Conservation (phyloP, 345 rosid genomes). For the Jatropha curcas region DNA sequence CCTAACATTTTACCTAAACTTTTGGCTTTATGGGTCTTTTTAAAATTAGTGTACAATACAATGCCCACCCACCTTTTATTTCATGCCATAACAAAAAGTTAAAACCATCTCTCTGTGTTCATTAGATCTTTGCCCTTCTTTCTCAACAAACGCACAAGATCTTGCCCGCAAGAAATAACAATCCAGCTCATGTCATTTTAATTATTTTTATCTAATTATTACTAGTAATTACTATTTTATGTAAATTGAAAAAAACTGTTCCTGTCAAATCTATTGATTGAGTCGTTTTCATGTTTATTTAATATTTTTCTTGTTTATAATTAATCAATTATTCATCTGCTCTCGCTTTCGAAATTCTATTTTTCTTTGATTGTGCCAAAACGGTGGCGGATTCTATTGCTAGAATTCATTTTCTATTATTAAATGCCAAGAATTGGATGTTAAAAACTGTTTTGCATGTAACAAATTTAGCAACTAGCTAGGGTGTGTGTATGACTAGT, state of each 20-base stretch:
- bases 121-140: slow-evolving; percentile 17
- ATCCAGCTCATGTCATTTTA: background rate
- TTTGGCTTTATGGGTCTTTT: slow-evolving; percentile 29
- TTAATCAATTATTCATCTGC: background rate
- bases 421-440: too few species aligned
- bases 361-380: background rate
- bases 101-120: background rate
- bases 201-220: background rate
- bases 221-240: background rate
- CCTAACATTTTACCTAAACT: slow-evolving; percentile 38
- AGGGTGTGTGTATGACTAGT: too few species aligned
- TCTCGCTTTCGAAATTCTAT: background rate
- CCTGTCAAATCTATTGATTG: too few species aligned
- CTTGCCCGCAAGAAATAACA: slow-evolving; percentile 36
- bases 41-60: slow-evolving; percentile 2
- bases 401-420: background rate
- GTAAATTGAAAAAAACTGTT: background rate
- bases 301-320: background rate
- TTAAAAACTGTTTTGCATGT: background rate
- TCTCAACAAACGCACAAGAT: background rate
- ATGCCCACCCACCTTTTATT: background rate
- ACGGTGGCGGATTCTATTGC: background rate
- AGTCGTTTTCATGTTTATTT: background rate
- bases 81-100: background rate
- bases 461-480: background rate